These are phyloP conservation scores for Phytopythium vexans DNA, from an alignment of 352 stramenopile species.

Conservation along the genomic window DNA sequence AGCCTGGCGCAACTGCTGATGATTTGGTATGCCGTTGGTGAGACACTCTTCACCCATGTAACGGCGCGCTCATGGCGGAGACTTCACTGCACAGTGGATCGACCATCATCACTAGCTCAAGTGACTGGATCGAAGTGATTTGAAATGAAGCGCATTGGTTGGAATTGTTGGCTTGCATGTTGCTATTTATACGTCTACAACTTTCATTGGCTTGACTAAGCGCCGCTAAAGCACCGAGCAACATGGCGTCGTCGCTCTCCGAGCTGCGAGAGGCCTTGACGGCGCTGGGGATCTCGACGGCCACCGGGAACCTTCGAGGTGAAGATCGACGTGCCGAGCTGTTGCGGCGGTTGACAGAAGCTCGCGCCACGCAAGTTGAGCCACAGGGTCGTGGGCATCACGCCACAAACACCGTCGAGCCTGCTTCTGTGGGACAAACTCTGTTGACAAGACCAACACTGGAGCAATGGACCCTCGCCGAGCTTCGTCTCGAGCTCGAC, in stretches of 20 bases:
- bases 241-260: slow-evolving; percentile 5
- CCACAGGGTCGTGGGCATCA: not conserved
- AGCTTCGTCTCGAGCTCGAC: slow-evolving; percentile 37
- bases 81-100: too few species aligned
- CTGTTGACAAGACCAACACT: not conserved
- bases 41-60: too few species aligned
- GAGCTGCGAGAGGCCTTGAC: slow-evolving; percentile 35
- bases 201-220: not conserved
- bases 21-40: too few species aligned
- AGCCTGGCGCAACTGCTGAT: too few species aligned
- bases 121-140: too few species aligned
- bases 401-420: not conserved
- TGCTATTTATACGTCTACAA: not conserved
- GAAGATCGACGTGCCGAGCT: slow-evolving; percentile 31
- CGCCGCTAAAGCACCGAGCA: not conserved
- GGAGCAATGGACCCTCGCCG: slow-evolving; percentile 16
- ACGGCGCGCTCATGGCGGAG: too few species aligned
- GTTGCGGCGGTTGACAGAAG: slow-evolving; percentile 16
- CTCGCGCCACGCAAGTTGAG: slow-evolving; percentile 2
- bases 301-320: slow-evolving; percentile 27
- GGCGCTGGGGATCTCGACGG: slow-evolving; percentile 28
- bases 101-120: too few species aligned
- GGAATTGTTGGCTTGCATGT: too few species aligned
- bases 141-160: too few species aligned
- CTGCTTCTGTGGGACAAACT: slow-evolving; percentile 1